Conservation (phyloP, 2,329 filamentous ascomycete species). For the Fusarium bactridioides region DNA sequence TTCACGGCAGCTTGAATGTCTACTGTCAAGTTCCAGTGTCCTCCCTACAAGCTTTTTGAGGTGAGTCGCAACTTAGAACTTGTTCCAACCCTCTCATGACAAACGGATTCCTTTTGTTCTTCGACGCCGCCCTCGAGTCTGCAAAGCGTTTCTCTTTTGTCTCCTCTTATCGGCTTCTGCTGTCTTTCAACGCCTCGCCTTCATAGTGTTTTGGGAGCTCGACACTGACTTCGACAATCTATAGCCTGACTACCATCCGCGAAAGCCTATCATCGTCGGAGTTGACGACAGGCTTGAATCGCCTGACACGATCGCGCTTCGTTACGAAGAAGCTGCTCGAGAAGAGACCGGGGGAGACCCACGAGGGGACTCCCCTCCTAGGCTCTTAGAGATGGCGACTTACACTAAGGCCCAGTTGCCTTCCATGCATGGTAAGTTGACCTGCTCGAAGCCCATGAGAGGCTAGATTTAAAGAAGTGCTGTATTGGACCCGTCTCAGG, state of each 20-base stretch:
- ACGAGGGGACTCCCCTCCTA: constrained; percentile 63
- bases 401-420: constrained; percentile 81
- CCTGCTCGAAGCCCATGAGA: constrained; percentile 25
- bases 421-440: constrained; percentile 80
- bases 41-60: constrained; percentile 66
- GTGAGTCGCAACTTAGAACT: constrained; percentile 56
- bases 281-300: constrained; percentile 65
- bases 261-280: constrained; percentile 63
- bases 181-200: constrained; percentile 24
- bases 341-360: constrained; percentile 62
- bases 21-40: constrained; percentile 63
- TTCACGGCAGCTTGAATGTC: constrained; percentile 63
- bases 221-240: constrained; percentile 38
- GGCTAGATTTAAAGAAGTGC: constrained; percentile 3
- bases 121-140: constrained; percentile 18
- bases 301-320: constrained; percentile 63
- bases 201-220: constrained; percentile 31
- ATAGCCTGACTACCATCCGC: constrained; percentile 62
- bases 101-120: constrained; percentile 29
- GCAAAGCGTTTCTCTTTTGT: constrained; percentile 23
- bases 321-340: constrained; percentile 64
- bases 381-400: constrained; percentile 51
- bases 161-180: constrained; percentile 8
- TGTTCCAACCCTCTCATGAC: constrained; percentile 44
- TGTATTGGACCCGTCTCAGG: not conserved